These are phyloP conservation scores for Moniliella sp. DNA, from an alignment of 1,284 basidiomycete genomes.

Conservation along the genomic window DNA sequence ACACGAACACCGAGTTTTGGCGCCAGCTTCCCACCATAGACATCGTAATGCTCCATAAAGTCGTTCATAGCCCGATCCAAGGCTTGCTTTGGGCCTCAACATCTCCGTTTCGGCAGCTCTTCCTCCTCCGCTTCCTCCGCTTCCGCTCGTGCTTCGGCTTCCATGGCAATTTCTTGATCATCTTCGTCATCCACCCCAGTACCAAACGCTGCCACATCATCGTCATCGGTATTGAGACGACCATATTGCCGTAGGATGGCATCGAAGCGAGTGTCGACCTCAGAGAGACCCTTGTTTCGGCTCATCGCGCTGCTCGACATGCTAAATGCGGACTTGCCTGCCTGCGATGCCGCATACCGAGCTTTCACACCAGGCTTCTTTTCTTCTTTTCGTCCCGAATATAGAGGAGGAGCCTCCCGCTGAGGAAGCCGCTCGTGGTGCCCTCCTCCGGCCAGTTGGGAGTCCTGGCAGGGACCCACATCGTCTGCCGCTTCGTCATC, in stretches of 20 bases:
- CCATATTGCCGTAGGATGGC: slow-evolving; percentile 33
- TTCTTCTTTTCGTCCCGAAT: slow-evolving; percentile 9
- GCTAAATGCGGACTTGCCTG: slow-evolving; percentile 4
- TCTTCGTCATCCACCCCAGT: slow-evolving; percentile 46
- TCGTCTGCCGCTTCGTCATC: slow-evolving; percentile 16
- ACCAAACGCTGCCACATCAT: slow-evolving; percentile 47
- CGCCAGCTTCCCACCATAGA: slow-evolving; percentile 62
- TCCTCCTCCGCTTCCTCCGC: slow-evolving; percentile 35
- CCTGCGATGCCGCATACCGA: slow-evolving; percentile 11
- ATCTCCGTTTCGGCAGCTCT: slow-evolving; percentile 10
- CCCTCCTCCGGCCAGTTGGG: slow-evolving; percentile 5
- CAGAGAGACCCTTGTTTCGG: slow-evolving; percentile 65
- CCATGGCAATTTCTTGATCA: slow-evolving; percentile 36
- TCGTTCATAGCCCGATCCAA: slow-evolving; percentile 79
- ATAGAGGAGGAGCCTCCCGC: slow-evolving; percentile 7
- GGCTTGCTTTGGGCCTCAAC: slow-evolving; percentile 56
- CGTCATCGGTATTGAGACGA: slow-evolving; percentile 1
- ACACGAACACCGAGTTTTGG: slow-evolving; percentile 34
- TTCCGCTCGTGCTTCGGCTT: slow-evolving; percentile 30
- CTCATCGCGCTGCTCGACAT: slow-evolving; percentile 95
- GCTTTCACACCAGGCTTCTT: slow-evolving; percentile 22
- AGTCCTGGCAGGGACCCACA: slow-evolving; percentile 7
- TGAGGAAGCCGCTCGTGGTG: slow-evolving; percentile 7
- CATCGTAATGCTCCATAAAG: slow-evolving; percentile 75
- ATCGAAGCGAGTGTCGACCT: slow-evolving; percentile 79